Conservation (phyloP, 768 basidiomycete genomes). For the Collybia sp. region DNA sequence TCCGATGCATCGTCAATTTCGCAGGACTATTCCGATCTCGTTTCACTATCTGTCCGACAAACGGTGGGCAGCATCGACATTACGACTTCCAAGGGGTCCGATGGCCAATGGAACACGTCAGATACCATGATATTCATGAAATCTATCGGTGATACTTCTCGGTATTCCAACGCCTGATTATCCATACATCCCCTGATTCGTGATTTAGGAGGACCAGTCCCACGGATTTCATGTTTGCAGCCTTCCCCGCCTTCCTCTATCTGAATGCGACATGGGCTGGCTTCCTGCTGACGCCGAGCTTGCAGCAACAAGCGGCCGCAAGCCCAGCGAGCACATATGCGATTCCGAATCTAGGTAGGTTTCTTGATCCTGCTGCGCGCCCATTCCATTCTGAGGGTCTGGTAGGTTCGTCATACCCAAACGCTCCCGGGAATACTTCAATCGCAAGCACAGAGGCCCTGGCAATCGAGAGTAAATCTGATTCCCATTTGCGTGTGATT, state of each 20-base stretch:
- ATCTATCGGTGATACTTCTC: conserved; percentile 22
- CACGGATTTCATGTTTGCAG: conserved; percentile 47
- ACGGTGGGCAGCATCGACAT: conserved; percentile 50
- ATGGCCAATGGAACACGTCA: conserved; percentile 44
- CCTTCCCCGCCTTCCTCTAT: conserved; percentile 52
- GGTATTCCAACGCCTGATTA: not conserved
- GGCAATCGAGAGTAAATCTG: conserved; percentile 42
- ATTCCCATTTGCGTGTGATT: not conserved
- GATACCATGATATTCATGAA: conserved; percentile 56
- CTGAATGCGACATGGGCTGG: conserved; percentile 31
- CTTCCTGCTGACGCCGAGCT: conserved; percentile 51
- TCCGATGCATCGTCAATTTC: conserved; percentile 44
- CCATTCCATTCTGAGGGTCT: not conserved
- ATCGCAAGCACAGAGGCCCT: conserved; percentile 48
- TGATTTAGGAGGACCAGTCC: conserved; percentile 36
- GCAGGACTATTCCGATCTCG: conserved; percentile 42
- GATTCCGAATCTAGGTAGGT: conserved; percentile 56
- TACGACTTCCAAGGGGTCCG: conserved; percentile 41
- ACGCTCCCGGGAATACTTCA: conserved; percentile 35
- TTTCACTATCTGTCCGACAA: conserved; percentile 50
- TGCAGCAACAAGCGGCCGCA: conserved; percentile 57
- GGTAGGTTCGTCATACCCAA: conserved; percentile 34
- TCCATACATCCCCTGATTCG: not conserved
- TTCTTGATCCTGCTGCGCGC: not conserved
- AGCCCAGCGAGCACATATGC: conserved; percentile 56